A percentile compares a stretch with the other conserved stretches of the same genome.
Evolutionary conservation across 805 yeast species (phyloP).

Genomic region (Kluyveromyces starmeri): DNA sequence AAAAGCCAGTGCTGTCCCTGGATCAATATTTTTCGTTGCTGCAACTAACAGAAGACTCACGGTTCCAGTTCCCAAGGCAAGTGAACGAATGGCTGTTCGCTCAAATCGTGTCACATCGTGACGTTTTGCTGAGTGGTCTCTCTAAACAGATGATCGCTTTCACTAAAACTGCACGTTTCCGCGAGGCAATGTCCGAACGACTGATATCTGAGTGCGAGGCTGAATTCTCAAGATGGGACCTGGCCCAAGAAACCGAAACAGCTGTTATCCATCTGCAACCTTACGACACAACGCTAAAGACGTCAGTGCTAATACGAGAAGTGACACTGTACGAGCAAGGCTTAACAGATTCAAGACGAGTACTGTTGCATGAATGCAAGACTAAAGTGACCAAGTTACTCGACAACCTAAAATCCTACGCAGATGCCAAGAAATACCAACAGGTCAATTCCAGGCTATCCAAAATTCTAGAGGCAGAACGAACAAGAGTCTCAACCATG

Average conservation of each 20-base stretch:
- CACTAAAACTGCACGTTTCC: neutral
- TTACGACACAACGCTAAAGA: conserved; percentile 1
- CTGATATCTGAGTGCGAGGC: neutral
- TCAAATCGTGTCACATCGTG: conserved; percentile 1
- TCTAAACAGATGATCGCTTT: neutral
- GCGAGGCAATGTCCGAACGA: conserved; percentile 1
- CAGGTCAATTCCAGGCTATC: neutral
- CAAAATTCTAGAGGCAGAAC: neutral
- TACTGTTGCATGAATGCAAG: neutral
- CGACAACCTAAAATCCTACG: neutral
- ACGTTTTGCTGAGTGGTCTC: neutral
- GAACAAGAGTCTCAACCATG: neutral
- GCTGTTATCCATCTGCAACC: neutral
- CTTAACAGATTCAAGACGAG: neutral
- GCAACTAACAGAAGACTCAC: neutral
- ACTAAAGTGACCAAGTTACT: neutral
- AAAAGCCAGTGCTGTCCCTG: neutral
- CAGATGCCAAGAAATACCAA: neutral
- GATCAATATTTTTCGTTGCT: neutral
- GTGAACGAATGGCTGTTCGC: neutral
- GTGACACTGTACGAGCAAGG: neutral
- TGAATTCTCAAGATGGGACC: neutral
- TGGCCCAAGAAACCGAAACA: neutral
- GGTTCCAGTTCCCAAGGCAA: neutral
- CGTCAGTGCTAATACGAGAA: neutral